Conservation (phyloP, 106 monocot species). For the Platanthera guangdongensis region DNA sequence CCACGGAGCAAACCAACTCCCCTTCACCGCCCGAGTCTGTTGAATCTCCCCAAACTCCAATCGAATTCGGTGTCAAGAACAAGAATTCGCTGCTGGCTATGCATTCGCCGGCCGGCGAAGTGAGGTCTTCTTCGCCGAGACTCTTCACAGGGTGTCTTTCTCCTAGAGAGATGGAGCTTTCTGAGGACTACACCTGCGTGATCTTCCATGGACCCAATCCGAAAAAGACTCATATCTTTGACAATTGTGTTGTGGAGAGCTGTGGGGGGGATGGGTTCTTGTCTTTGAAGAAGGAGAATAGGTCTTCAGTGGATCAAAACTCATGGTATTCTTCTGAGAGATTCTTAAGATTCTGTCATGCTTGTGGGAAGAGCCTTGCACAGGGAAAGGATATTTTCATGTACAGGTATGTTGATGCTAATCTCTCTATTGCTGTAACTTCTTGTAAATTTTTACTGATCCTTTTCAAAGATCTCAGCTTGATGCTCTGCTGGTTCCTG, state of each 20-base stretch:
- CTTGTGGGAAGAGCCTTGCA: conserved; percentile 64
- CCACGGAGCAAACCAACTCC: conserved; percentile 6
- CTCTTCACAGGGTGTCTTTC: conserved; percentile 18
- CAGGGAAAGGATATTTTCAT: conserved; percentile 58
- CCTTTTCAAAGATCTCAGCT: not conserved
- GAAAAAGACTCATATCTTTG: conserved; percentile 60
- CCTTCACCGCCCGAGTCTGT: not conserved
- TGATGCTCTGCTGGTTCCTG: not conserved
- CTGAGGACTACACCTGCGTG: conserved; percentile 78
- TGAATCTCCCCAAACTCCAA: conserved; percentile 27
- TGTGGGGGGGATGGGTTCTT: conserved; percentile 20
- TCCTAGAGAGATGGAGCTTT: conserved; percentile 42
- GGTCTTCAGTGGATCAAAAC: not conserved
- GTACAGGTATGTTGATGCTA: conserved; percentile 32
- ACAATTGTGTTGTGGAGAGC: conserved; percentile 56
- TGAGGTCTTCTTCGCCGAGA: conserved; percentile 3
- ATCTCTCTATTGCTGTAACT: not conserved
- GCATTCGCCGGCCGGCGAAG: conserved; percentile 24
- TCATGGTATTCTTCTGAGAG: conserved; percentile 10
- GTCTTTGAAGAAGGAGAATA: conserved; percentile 10
- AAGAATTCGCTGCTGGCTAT: conserved; percentile 28
- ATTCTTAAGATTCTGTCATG: conserved; percentile 50
- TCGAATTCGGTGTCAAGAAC: conserved; percentile 77
- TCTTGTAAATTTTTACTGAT: not conserved
- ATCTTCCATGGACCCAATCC: conserved; percentile 62